Conservation (phyloP, 2,329 filamentous ascomycete genomes). For the Talaromyces verruculosus region DNA sequence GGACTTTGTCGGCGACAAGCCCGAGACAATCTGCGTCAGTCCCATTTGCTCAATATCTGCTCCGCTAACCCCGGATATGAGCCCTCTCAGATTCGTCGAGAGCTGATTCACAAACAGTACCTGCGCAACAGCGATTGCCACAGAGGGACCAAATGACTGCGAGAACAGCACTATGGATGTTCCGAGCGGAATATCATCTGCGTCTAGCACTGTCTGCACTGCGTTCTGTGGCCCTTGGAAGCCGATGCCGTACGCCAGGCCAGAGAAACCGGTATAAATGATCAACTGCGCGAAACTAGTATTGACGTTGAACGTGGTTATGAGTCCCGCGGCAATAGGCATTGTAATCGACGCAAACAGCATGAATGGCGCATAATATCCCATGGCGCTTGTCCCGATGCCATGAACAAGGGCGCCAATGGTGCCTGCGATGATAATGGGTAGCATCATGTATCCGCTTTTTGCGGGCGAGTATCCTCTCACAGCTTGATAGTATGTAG, state of each 20-base stretch:
- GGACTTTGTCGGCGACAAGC: constrained; percentile 4
- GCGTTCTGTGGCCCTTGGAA: constrained; percentile 32
- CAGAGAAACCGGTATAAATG: constrained; percentile 30
- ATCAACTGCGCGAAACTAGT: constrained; percentile 30
- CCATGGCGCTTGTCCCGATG: constrained; percentile 23
- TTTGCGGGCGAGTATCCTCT: constrained; percentile 12
- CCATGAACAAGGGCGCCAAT: constrained; percentile 16
- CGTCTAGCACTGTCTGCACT: constrained; percentile 29
- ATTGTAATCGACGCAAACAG: constrained; percentile 33
- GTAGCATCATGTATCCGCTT: constrained; percentile 19
- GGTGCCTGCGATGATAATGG: constrained; percentile 7
- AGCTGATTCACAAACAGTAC: constrained; percentile 54
- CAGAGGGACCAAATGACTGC: constrained; percentile 38
- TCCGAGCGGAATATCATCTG: constrained; percentile 29
- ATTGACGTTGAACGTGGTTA: constrained; percentile 32
- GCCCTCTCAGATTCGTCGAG: constrained; percentile 13
- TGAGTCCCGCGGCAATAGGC: constrained; percentile 36
- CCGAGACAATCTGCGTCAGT: constrained; percentile 17
- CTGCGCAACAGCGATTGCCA: constrained; percentile 55
- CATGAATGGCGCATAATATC: constrained; percentile 41
- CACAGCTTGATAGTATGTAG: constrained; percentile 18
- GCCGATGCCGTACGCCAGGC: constrained; percentile 35
- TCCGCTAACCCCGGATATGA: constrained; percentile 4
- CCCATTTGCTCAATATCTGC: constrained; percentile 12
- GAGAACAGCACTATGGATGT: constrained; percentile 33